Evolutionary conservation across 257 asterid species (phyloP), one percentile per base, ranked within the genome.

Genomic region (Salvia rosmarinus): DNA sequence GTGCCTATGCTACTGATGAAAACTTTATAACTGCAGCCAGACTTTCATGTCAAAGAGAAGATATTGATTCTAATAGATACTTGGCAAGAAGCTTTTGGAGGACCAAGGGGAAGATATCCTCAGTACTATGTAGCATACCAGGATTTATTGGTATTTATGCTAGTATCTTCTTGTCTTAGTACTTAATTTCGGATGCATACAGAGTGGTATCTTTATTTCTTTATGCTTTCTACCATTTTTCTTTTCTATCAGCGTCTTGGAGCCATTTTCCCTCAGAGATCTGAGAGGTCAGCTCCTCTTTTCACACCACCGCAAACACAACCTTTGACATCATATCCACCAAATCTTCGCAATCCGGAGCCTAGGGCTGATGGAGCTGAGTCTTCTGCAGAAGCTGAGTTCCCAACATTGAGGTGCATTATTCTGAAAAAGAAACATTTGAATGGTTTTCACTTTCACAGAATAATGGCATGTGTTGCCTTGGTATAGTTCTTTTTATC

Each of bases 31-130:
- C 74, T 84, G 89, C 90, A 95, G 97, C 98, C 99, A 11, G 99
- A 95, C 83, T 83, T 89, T 77, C 96, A 88, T 81, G 99, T 95
- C 78, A 95, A 89, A 77, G 99, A 95, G 89, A 91, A 95, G 87
- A 92, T 95, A 78, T 82, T 95, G 82, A 88, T 86, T 85, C 89
- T 95, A 70, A 87, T 95, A 58, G 99, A 95, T 84, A 95, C 99
- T 28, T 95, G 99, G 99, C 99, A 95, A 91, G 99, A 95, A 86
- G 97, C 98, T 68, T 89, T 95, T 88, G 98, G 99, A 77, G 99
- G 98, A 79, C 80, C 97, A 71, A 85, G 95, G 83, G 95, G 90
- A 51, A 88, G 91, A 82, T 89, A 91, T 79, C 95, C 98, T 52
- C 99, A 94, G 75, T 95, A 82, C 77, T 89, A 80, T 85, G 90